A percentile compares a stretch with the other conserved stretches of the same genome.
Evolutionary conservation across 139 green algal species (phyloP).

Genomic region (Spirogloea muscicola): DNA sequence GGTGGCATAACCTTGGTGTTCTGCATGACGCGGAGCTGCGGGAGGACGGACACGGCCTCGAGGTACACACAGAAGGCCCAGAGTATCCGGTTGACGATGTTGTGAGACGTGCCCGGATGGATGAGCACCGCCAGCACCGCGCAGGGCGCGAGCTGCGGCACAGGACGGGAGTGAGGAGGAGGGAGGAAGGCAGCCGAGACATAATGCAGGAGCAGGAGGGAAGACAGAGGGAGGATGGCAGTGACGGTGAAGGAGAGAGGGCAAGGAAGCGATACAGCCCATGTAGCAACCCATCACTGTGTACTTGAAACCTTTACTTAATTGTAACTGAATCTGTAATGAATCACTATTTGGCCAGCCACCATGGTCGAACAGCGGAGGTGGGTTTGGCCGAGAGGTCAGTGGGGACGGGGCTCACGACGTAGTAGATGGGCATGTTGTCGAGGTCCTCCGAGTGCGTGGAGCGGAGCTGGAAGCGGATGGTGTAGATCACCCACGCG

Average conservation of each 20-base stretch:
- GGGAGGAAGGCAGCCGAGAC: too few species aligned
- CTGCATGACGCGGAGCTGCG: constrained; percentile 98
- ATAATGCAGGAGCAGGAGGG: too few species aligned
- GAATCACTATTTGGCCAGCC: too few species aligned
- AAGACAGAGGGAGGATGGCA: too few species aligned
- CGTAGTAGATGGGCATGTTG: constrained; percentile 65
- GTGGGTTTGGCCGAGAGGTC: too few species aligned
- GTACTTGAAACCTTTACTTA: too few species aligned
- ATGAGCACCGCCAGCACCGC: constrained; percentile 75
- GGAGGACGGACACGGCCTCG: constrained; percentile 90
- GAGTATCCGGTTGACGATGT: constrained; percentile 63
- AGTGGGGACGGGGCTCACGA: constrained; percentile 53
- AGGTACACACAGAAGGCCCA: constrained; percentile 98
- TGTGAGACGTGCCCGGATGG: constrained; percentile 82
- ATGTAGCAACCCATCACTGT: too few species aligned
- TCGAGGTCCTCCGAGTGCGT: constrained; percentile 89
- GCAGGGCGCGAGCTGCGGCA: constrained; percentile 73
- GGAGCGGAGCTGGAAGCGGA: constrained; percentile 63
- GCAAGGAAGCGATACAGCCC: too few species aligned
- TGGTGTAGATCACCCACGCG: constrained; percentile 76
- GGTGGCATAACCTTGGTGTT: constrained; percentile 69
- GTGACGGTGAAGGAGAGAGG: too few species aligned
- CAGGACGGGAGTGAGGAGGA: too few species aligned
- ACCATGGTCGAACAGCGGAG: too few species aligned
- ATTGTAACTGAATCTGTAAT: too few species aligned